Evolutionary conservation across 176 grass and related monocot species (phyloP).

Genomic region (Oryza meyeriana): DNA sequence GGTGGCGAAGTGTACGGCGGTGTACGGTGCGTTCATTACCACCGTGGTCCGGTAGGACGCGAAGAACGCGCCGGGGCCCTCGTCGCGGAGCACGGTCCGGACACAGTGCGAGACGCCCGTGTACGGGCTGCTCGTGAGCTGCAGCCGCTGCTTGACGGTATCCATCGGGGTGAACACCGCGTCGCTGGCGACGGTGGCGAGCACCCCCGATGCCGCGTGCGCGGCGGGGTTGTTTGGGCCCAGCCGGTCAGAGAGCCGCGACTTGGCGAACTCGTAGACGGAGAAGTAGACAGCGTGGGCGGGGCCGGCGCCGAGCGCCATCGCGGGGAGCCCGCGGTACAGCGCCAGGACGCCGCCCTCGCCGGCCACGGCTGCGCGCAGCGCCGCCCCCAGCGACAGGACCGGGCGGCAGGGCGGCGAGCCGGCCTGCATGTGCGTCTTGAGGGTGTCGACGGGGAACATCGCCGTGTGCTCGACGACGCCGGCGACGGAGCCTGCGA

Average conservation of each 20-base stretch:
- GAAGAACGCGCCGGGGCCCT: constrained; percentile 65
- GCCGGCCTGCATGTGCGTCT: constrained; percentile 84
- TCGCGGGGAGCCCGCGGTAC: constrained; percentile 82
- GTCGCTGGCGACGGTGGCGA: constrained; percentile 79
- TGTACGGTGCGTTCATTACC: constrained; percentile 88
- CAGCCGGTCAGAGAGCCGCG: constrained; percentile 43
- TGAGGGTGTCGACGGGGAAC: constrained; percentile 91
- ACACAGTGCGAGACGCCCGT: constrained; percentile 66
- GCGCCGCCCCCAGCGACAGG: constrained; percentile 27
- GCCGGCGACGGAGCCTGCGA: constrained; percentile 85
- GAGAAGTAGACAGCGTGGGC: constrained; percentile 94
- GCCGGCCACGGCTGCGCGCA: constrained; percentile 39
- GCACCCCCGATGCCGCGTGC: constrained; percentile 69
- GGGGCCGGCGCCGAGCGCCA: constrained; percentile 80
- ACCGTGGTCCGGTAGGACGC: constrained; percentile 76
- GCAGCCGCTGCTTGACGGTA: constrained; percentile 89
- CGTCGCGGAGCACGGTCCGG: constrained; percentile 63
- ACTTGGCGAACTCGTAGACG: constrained; percentile 81
- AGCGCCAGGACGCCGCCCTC: constrained; percentile 53
- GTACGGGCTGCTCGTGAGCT: constrained; percentile 89
- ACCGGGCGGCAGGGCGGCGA: constrained; percentile 50
- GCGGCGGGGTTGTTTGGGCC: constrained; percentile 72
- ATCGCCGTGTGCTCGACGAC: constrained; percentile 88
- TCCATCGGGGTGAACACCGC: constrained; percentile 92
- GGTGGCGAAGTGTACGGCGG: constrained; percentile 76